Evolutionary conservation across 1,139 yeast genomes (phyloP).

Genomic region (Diutina siamensis): DNA sequence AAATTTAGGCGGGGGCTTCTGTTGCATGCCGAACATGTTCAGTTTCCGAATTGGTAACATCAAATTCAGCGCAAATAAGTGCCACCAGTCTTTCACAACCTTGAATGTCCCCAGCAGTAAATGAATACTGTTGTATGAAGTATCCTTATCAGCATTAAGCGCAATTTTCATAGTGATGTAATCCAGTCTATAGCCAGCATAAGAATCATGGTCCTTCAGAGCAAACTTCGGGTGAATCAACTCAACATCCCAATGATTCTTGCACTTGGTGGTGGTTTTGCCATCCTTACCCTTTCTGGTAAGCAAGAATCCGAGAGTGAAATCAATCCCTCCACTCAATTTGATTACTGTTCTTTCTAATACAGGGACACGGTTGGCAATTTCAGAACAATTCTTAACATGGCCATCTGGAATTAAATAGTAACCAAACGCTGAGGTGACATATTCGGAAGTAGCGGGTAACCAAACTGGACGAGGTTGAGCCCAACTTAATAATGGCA

Average conservation of each 20-base stretch:
- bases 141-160: slow-evolving; percentile 38
- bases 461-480: slow-evolving; percentile 32
- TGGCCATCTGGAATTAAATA: slow-evolving; percentile 18
- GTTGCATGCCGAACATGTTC: slow-evolving; percentile 25
- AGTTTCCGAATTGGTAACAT: slow-evolving; percentile 32
- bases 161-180: slow-evolving; percentile 71
- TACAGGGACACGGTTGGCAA: slow-evolving; percentile 14
- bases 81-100: slow-evolving; percentile 37
- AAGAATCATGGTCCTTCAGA: slow-evolving; percentile 54
- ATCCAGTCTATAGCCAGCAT: slow-evolving; percentile 65
- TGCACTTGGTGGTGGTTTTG: slow-evolving; percentile 11
- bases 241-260: slow-evolving; percentile 60
- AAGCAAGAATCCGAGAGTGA: slow-evolving; percentile 47
- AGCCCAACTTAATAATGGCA: slow-evolving; percentile 52
- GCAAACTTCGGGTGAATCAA: slow-evolving; percentile 56
- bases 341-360: slow-evolving; percentile 41
- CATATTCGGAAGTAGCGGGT: slow-evolving; percentile 30
- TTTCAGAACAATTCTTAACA: slow-evolving; percentile 4
- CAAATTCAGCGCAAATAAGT: slow-evolving; percentile 30
- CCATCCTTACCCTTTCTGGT: slow-evolving; percentile 34
- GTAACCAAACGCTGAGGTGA: slow-evolving; percentile 41
- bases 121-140: slow-evolving; percentile 32
- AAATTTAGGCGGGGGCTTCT: slow-evolving; percentile 22
- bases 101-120: slow-evolving; percentile 27
- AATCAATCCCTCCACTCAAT: slow-evolving; percentile 49